Evolutionary conservation across 2,329 filamentous ascomycete genomes (phyloP).

Genomic region (Aureobasidium melanogenum): DNA sequence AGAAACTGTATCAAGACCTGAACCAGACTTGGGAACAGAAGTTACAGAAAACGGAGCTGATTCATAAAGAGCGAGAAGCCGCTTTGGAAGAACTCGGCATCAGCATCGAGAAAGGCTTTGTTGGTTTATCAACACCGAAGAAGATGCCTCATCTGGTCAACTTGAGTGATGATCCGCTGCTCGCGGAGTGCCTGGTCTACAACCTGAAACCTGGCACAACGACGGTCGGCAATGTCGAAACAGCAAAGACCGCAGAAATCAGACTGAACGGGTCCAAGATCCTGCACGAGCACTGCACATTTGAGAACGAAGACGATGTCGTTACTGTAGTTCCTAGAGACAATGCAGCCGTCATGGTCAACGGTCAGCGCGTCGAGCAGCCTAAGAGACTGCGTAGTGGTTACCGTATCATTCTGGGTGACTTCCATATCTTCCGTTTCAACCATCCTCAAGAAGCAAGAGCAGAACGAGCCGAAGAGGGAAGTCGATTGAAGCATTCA

Average conservation of each 20-base stretch:
- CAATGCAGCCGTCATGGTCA: conserved; percentile 97
- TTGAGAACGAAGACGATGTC: conserved; percentile 85
- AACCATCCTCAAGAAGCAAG: conserved; percentile 95
- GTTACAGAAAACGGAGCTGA: conserved; percentile 85
- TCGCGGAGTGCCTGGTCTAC: conserved; percentile 94
- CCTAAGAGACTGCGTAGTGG: conserved; percentile 81
- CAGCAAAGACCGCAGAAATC: conserved; percentile 76
- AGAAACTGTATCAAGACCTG: conserved; percentile 89
- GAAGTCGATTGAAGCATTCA: conserved; percentile 77
- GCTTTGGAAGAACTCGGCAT: conserved; percentile 95
- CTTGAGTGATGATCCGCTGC: conserved; percentile 67
- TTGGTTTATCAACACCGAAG: conserved; percentile 91
- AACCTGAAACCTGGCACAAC: conserved; percentile 94
- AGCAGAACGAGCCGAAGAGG: conserved; percentile 77
- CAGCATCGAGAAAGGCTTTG: conserved; percentile 96
- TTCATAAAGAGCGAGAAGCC: conserved; percentile 93
- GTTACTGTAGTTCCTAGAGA: conserved; percentile 87
- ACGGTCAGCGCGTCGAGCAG: conserved; percentile 81
- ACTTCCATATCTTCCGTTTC: conserved; percentile 98
- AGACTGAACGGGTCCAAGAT: conserved; percentile 91
- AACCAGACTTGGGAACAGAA: conserved; percentile 99
- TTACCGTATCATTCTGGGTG: conserved; percentile 88
- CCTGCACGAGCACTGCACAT: conserved; percentile 81
- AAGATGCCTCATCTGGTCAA: conserved; percentile 99
- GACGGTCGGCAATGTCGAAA: conserved; percentile 88